Conservation (phyloP, 768 basidiomycete genomes). For the Lentinula edodes region DNA sequence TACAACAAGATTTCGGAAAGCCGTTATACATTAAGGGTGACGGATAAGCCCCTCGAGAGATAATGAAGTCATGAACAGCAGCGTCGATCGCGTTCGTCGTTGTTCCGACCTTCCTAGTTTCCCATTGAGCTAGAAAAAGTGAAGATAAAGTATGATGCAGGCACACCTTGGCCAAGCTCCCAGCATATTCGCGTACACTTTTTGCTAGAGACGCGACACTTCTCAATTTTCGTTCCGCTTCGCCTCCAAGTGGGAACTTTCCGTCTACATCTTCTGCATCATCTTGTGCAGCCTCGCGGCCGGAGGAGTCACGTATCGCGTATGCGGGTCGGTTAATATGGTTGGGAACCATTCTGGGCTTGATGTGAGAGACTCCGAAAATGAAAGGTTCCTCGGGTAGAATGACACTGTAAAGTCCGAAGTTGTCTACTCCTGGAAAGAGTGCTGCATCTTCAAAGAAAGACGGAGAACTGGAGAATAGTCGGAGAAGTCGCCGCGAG, state of each 20-base stretch:
- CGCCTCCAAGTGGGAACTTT: slow-evolving; percentile 44
- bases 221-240: slow-evolving; percentile 47
- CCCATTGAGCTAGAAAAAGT: not conserved
- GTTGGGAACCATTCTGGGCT: slow-evolving; percentile 49
- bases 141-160: not conserved
- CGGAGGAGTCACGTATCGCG: slow-evolving; percentile 19
- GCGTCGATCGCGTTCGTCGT: slow-evolving; percentile 77
- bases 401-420: slow-evolving; percentile 46
- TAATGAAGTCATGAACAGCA: slow-evolving; percentile 65
- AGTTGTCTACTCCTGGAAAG: not conserved
- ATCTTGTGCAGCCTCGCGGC: not conserved
- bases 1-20: slow-evolving; percentile 77
- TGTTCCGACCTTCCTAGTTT: slow-evolving; percentile 44
- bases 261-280: slow-evolving; percentile 20
- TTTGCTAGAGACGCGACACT: slow-evolving; percentile 52
- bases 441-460: not conserved
- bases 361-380: slow-evolving; percentile 59
- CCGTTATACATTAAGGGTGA: slow-evolving; percentile 76
- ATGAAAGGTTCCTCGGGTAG: slow-evolving; percentile 61
- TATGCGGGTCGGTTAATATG: slow-evolving; percentile 56
- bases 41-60: slow-evolving; percentile 72
- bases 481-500: not conserved
- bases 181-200: slow-evolving; percentile 49
- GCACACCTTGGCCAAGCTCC: slow-evolving; percentile 47
- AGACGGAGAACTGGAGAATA: not conserved